These are phyloP conservation scores for Kokia cookei DNA, from an alignment of 441 rosid species.

Conservation along the genomic window DNA sequence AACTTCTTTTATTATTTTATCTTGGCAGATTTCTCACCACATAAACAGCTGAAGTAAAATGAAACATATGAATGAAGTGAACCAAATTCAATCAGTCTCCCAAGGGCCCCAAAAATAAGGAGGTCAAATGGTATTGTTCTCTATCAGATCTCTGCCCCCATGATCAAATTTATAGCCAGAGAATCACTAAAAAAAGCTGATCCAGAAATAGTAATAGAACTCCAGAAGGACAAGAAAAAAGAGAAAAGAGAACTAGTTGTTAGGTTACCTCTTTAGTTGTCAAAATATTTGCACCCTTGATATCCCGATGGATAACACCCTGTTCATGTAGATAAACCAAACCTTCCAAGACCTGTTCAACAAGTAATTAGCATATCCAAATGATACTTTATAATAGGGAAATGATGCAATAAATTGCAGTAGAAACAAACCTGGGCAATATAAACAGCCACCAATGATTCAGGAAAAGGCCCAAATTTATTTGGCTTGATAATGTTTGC, in stretches of 20 bases:
- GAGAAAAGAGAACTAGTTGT: not conserved
- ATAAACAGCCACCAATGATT: conserved; percentile 91
- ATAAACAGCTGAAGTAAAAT: not conserved
- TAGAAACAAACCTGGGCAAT: conserved; percentile 80
- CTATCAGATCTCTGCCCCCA: not conserved
- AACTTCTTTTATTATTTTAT: not conserved
- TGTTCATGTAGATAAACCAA: conserved; percentile 97
- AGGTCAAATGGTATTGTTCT: not conserved
- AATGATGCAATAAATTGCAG: conserved; percentile 13
- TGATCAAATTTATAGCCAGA: not conserved
- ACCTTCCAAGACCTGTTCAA: conserved; percentile 88
- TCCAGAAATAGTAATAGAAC: not conserved
- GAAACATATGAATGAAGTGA: not conserved
- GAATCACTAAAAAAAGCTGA: not conserved
- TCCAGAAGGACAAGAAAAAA: not conserved
- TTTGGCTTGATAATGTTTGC: conserved; percentile 98
- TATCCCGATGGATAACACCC: conserved; percentile 99
- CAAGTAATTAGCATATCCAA: conserved; percentile 15
- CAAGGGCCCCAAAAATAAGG: not conserved
- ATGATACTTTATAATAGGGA: conserved; percentile 1
- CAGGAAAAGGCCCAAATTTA: conserved; percentile 98
- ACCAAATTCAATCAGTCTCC: not conserved
- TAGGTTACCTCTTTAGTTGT: conserved; percentile 84
- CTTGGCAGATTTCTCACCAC: not conserved
- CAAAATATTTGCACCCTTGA: conserved; percentile 97